Base-by-base conservation (phyloP, 2,329 filamentous ascomycete genomes). In the Thelonectria rubi region DNA sequence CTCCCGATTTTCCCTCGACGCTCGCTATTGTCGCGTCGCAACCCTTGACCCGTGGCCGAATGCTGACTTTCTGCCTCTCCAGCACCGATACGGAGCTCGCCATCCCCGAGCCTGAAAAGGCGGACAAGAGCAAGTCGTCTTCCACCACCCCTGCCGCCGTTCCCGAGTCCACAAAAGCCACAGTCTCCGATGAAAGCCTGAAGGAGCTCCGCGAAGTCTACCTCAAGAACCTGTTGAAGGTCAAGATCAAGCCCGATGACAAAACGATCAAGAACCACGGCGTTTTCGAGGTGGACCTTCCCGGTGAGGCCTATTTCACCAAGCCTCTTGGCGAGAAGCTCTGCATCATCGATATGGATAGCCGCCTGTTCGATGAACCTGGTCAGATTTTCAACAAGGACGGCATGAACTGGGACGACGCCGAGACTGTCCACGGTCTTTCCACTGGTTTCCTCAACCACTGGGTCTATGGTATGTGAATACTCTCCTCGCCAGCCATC, bases 321-420 rank as follows among this genome's bases (percentile, higher is more conserved):
- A 60, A 75, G 40, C 58, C 69, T 9, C 64, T 81, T 40, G 75
- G 77, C 53, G 70, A 79, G 65, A 72, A 78, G 2, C 67, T 81
- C 8, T 81, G 79, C 75, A 80, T 81, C 64, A 78, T 81, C 64
- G 79, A 81, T 59, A 72, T 81, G 47, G 80, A 81, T 67, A 80
- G 76, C 66, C 78, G 80, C 30, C 68, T 69, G 2, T 80, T 81
- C 55, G 65, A 74, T 50, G 68, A 70, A 46, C 62, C 74, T 3
- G 75, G 76, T 30, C 70, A 76, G 65, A 70, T 80, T 43, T 81
- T 79, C 51, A 72, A 73, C 6, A 64, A 72, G 1, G 49, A 68
- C 0, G 48, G 69, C 46, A 79, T 81, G 72, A 72, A 66, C 57
- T 81, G 78, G 78, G 70, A 76, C 26, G 65, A 75, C 17, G 59